phyloP scores from a whole-genome alignment of 2,329 filamentous ascomycete species.

The Polytolypa hystricis region DNA sequence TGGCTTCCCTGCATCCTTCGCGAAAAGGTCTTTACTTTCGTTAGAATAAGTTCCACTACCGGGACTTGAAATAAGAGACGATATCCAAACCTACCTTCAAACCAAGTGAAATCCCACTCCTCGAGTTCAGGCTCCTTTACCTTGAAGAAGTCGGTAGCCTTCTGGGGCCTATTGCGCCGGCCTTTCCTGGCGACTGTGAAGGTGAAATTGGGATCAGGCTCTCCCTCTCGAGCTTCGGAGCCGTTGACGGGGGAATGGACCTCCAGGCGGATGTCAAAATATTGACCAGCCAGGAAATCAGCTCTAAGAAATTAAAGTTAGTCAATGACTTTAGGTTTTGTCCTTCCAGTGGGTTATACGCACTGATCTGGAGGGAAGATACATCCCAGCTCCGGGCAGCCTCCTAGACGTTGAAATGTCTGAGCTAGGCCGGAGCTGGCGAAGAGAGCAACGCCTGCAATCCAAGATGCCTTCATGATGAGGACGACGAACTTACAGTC shows the following conservation, averaged over 20 bases:
- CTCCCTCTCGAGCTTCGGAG: slow-evolving; percentile 62
- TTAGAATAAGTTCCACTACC: too few relatives aligned
- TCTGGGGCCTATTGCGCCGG: slow-evolving; percentile 29
- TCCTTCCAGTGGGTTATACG: slow-evolving; percentile 13
- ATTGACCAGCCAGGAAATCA: slow-evolving; percentile 74
- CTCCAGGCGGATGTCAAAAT: slow-evolving; percentile 74
- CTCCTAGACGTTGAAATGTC: slow-evolving; percentile 45
- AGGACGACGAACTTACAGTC: slow-evolving; percentile 1
- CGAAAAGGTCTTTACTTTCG: slow-evolving; percentile 53
- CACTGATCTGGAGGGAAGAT: slow-evolving; percentile 49
- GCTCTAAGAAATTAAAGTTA: slow-evolving; percentile 33
- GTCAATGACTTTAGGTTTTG: slow-evolving; percentile 1
- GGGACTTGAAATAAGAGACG: too few relatives aligned
- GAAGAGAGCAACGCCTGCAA: slow-evolving; percentile 17
- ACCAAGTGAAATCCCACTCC: slow-evolving; percentile 77
- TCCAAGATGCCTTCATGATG: slow-evolving; percentile 18
- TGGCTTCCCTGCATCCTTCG: slow-evolving; percentile 56
- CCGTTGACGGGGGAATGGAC: slow-evolving; percentile 74
- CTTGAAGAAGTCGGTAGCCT: slow-evolving; percentile 57
- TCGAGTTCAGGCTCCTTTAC: slow-evolving; percentile 61
- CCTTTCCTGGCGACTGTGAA: slow-evolving; percentile 64
- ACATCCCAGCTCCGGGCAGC: slow-evolving; percentile 46
- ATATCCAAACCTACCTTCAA: slow-evolving; percentile 50
- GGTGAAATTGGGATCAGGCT: slow-evolving; percentile 57
- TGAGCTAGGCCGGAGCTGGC: slow-evolving; percentile 30